These are phyloP conservation scores for Eragrostis nindensis DNA, from an alignment of 176 grass and related monocot species.

Conservation along the genomic window DNA sequence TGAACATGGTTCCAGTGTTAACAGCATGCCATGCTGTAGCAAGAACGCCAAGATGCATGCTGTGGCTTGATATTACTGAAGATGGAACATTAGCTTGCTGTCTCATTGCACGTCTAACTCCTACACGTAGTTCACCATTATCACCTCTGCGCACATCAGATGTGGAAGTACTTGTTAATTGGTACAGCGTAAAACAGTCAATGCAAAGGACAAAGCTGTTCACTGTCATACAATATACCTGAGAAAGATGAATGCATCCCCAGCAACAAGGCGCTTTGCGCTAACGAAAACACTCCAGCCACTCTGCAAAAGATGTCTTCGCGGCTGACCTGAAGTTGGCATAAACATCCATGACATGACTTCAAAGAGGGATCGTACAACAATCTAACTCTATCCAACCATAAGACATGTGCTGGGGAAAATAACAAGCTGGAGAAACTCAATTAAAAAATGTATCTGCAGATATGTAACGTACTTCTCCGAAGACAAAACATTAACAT, in stretches of 20 bases:
- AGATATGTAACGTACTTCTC: slow-evolving; percentile 3
- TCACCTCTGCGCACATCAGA: slow-evolving; percentile 59
- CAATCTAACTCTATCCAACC: not conserved
- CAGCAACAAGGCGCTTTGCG: slow-evolving; percentile 83
- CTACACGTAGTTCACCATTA: slow-evolving; percentile 86
- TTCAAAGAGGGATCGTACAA: slow-evolving; percentile 6
- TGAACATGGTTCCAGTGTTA: slow-evolving; percentile 88
- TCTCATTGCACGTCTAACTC: slow-evolving; percentile 93
- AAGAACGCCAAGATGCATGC: slow-evolving; percentile 99
- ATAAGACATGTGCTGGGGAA: not conserved
- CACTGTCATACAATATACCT: slow-evolving; percentile 45
- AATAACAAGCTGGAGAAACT: not conserved
- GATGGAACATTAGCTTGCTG: slow-evolving; percentile 90
- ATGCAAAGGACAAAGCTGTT: not conserved
- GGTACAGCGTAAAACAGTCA: not conserved
- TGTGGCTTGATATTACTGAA: slow-evolving; percentile 97
- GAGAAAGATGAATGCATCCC: slow-evolving; percentile 98
- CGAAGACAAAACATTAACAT: slow-evolving; percentile 15
- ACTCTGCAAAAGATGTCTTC: slow-evolving; percentile 93
- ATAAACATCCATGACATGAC: not conserved
- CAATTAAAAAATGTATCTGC: not conserved
- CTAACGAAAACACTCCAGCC: slow-evolving; percentile 99
- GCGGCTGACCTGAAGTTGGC: slow-evolving; percentile 74
- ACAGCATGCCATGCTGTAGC: slow-evolving; percentile 98
- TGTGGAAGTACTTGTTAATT: slow-evolving; percentile 4